Evolutionary conservation across 2,329 filamentous ascomycete genomes (phyloP).

Genomic region (Trichophyton simii): DNA sequence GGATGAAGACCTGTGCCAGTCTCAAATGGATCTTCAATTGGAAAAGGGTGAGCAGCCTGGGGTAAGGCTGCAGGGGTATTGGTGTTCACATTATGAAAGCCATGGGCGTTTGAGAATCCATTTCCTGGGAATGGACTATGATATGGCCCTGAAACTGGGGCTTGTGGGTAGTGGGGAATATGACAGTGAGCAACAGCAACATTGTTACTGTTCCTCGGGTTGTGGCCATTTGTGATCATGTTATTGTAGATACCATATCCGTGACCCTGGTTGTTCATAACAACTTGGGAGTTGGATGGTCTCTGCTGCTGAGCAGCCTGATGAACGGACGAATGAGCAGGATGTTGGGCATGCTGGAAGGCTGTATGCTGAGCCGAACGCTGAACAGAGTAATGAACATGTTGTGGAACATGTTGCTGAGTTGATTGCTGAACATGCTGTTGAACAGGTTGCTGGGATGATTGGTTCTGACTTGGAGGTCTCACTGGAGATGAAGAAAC

Average conservation of each 20-base stretch:
- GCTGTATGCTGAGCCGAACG: no score
- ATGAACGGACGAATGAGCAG: background rate
- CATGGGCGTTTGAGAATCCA: background rate
- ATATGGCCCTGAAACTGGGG: background rate
- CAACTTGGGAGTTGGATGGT: background rate
- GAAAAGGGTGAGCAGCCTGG: background rate
- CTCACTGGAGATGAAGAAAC: conserved; percentile 8
- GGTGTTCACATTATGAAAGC: background rate
- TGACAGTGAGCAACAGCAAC: background rate
- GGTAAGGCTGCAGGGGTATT: background rate
- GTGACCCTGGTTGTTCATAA: background rate
- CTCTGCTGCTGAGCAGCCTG: background rate
- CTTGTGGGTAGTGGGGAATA: background rate
- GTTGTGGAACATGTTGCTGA: background rate
- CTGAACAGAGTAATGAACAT: background rate
- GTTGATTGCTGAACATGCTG: background rate
- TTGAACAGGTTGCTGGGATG: background rate
- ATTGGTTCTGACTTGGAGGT: background rate
- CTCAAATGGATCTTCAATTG: conserved; percentile 21
- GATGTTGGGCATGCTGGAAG: no score
- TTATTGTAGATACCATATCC: background rate
- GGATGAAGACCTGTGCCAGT: conserved; percentile 15
- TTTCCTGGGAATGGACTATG: background rate
- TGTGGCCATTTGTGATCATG: background rate
- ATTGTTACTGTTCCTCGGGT: background rate